Percentiles rank a stretch among this genome's conserved stretches.
These are phyloP conservation scores for Lavandula angustifolia DNA, from an alignment of 257 asterid species.

Conservation along the genomic window DNA sequence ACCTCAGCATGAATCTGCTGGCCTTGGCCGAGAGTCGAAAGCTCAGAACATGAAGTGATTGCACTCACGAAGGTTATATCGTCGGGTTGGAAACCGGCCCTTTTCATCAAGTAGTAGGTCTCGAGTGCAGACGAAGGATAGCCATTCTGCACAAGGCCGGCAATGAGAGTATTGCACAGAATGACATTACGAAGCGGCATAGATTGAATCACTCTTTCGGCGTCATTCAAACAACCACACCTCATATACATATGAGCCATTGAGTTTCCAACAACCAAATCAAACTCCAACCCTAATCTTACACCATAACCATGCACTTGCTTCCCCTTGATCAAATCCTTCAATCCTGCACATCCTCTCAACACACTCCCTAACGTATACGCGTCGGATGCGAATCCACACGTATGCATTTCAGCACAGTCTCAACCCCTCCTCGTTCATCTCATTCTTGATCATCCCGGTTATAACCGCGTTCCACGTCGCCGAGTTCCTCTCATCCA, in stretches of 20 bases:
- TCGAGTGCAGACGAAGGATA: constrained; percentile 56
- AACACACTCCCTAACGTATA: constrained; percentile 76
- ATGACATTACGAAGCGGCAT: constrained; percentile 61
- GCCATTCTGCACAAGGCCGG: constrained; percentile 88
- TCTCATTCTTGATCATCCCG: constrained; percentile 62
- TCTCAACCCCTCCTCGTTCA: constrained; percentile 58
- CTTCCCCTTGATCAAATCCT: constrained; percentile 62
- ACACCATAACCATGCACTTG: constrained; percentile 63
- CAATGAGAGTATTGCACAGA: constrained; percentile 71
- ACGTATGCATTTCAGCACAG: constrained; percentile 53
- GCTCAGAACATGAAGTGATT: constrained; percentile 74
- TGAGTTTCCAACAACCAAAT: constrained; percentile 70
- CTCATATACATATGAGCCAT: constrained; percentile 85
- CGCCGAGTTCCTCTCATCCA: constrained; percentile 73
- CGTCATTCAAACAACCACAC: constrained; percentile 62
- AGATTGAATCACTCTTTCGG: constrained; percentile 57
- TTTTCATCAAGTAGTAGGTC: constrained; percentile 58
- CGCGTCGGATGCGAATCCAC: constrained; percentile 64
- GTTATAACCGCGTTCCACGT: constrained; percentile 87
- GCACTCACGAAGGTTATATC: constrained; percentile 78
- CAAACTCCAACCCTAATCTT: constrained; percentile 54
- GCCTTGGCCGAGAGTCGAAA: constrained; percentile 84
- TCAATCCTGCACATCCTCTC: constrained; percentile 89
- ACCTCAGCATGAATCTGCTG: constrained; percentile 88
- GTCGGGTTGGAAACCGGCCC: constrained; percentile 64